Evolutionary conservation across 371 early-diverging fungal genomes (phyloP), one percentile per base, ranked within the genome.

Genomic region (Cokeromyces recurvatus): DNA sequence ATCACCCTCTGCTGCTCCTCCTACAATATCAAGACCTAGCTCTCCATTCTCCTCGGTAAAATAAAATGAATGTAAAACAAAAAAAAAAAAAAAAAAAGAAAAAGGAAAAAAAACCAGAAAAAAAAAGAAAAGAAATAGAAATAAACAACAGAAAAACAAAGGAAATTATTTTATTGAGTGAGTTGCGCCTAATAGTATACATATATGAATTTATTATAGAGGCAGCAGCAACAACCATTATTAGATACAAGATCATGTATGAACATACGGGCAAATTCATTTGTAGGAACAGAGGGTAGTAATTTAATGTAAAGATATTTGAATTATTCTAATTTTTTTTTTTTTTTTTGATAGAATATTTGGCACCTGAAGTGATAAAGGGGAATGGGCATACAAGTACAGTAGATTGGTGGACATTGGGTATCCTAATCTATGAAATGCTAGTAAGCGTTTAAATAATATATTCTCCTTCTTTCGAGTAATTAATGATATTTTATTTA

Each of bases 391-490:
- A 97, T 68, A 51, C 55, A 35, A 84, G 77, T 49, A 80, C 85
- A 1, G 95, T 94, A 10, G 99, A 99, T 68, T 95, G 98, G 91
- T 99, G 99, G 99, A 92, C 96, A 14, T 62, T 97, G n/a, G 98
- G 97, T 8, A 92, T 98, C 19, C 66, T 97, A 35, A 73, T 97
- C 3, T 97, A 90, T 59, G 97, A 97, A 64, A 92, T 97, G 92
- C 74, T 95, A 55, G 82, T 82, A 64, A 55, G 64, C 36, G 17
- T 12, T 22, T 38, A n/a, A n/a, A n/a, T n/a, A 2, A 35, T 17
- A 31, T 68, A 68, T 34, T 34, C 7, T 34, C 7, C 5, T 29
- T 29, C 29, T 29, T 29, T 29, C 5, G n/a, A n/a, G n/a, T n/a
- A n/a, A n/a, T n/a, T n/a, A n/a, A n/a, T n/a, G n/a, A n/a, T 34